These are phyloP conservation scores for Trichosanthes truncata DNA, from an alignment of 306 rosid genomes.

Conservation along the genomic window DNA sequence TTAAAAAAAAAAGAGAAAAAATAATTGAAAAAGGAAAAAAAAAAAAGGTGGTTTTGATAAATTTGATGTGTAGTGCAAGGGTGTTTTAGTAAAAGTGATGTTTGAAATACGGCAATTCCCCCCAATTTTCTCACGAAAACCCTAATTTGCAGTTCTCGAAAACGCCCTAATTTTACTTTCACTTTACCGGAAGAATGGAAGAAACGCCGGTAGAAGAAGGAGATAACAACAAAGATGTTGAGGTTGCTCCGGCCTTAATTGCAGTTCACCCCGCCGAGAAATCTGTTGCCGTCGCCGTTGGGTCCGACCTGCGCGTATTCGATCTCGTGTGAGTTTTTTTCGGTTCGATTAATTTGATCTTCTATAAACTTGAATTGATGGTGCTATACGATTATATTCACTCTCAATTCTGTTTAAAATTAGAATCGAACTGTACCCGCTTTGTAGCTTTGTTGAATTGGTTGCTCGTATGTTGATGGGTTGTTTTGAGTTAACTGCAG, in stretches of 20 bases:
- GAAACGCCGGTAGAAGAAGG: conserved; percentile 35
- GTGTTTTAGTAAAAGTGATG: background rate
- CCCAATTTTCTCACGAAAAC: background rate
- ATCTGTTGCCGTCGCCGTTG: conserved; percentile 65
- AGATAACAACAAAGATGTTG: conserved; percentile 40
- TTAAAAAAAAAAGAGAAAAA: no score
- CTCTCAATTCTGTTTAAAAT: background rate
- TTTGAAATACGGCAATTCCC: background rate
- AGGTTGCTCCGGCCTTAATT: conserved; percentile 79
- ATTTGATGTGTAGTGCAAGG: background rate
- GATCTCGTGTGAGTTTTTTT: conserved; percentile 41
- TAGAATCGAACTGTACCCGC: background rate
- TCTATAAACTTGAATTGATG: background rate
- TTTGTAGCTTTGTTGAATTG: background rate
- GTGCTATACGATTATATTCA: background rate
- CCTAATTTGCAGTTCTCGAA: background rate
- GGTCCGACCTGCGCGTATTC: conserved; percentile 77
- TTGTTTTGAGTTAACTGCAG: conserved; percentile 26
- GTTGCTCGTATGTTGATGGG: background rate
- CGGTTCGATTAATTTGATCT: background rate
- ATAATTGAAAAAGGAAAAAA: no score
- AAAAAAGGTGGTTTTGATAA: no score
- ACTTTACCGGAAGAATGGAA: conserved; percentile 17
- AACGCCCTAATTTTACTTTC: background rate
- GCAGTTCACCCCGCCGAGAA: conserved; percentile 57